Conservation (phyloP, 192 early-diverging fungal species). For the Geosiphon pyriformis region DNA sequence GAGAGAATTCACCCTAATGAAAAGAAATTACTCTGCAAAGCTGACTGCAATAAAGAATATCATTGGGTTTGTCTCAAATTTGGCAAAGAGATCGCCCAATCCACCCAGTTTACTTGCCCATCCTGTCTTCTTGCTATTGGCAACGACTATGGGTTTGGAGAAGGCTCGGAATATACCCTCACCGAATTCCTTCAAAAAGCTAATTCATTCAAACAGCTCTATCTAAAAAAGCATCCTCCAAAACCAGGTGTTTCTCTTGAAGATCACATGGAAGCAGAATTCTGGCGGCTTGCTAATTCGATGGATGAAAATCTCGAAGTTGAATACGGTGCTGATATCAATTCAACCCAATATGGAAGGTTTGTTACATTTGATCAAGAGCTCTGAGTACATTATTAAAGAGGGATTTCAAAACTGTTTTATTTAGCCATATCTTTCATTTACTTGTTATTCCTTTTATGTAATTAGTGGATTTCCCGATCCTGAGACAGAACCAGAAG, state of each 20-base stretch:
- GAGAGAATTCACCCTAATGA: background rate
- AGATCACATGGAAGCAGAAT: constrained; percentile 80
- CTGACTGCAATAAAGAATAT: constrained; percentile 8
- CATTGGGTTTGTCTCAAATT: constrained; percentile 8
- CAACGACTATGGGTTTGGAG: constrained; percentile 91
- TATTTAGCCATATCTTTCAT: constrained; percentile 18
- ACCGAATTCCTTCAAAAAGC: constrained; percentile 72
- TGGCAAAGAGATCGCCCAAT: constrained; percentile 35
- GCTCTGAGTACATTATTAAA: too few species aligned
- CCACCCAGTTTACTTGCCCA: constrained; percentile 83
- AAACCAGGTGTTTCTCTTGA: constrained; percentile 51
- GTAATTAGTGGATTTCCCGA: constrained; percentile 75
- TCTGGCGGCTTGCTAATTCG: constrained; percentile 87
- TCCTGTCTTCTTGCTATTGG: constrained; percentile 72
- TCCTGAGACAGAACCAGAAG: constrained; percentile 53
- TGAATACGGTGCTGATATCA: constrained; percentile 95
- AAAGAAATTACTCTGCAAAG: background rate
- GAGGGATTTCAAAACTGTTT: too few species aligned
- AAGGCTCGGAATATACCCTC: constrained; percentile 74
- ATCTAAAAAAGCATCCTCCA: constrained; percentile 34
- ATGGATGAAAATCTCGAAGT: constrained; percentile 87
- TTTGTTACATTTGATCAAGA: constrained; percentile 24
- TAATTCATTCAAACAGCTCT: constrained; percentile 68
- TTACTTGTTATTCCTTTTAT: constrained; percentile 16
- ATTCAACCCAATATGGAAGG: constrained; percentile 87